These are phyloP conservation scores for Botrytis cinerea DNA, from an alignment of 2,329 filamentous ascomycete species.

Conservation along the genomic window DNA sequence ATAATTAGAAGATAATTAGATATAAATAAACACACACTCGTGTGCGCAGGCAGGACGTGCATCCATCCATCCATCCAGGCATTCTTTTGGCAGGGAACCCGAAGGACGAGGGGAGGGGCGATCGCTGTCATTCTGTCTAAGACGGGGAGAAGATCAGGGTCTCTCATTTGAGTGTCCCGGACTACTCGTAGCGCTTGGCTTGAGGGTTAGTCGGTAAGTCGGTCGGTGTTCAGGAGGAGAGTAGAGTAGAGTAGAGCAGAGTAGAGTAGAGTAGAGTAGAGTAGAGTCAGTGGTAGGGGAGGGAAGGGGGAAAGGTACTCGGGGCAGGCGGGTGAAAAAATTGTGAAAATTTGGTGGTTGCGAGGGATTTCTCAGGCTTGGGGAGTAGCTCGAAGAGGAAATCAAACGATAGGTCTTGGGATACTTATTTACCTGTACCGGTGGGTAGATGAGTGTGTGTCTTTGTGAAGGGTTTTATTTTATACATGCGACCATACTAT, in stretches of 20 bases:
- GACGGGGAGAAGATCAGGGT: background rate
- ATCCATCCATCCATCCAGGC: too few species aligned
- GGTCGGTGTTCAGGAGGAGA: background rate
- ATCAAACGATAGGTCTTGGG: background rate
- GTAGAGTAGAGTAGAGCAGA: too few species aligned
- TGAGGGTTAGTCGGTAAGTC: background rate
- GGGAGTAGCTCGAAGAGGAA: background rate
- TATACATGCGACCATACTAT: too few species aligned
- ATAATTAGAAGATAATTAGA: background rate
- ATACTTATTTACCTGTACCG: background rate
- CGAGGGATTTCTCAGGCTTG: background rate
- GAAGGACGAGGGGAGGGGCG: background rate
- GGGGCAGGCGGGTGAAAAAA: background rate
- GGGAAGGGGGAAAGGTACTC: background rate
- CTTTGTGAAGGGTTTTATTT: too few species aligned
- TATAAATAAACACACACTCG: background rate
- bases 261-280: too few species aligned
- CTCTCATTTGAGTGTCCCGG: background rate
- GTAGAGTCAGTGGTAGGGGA: background rate
- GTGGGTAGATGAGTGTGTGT: too few species aligned
- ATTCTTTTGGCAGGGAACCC: background rate
- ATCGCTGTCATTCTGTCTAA: background rate
- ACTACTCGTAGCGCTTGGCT: background rate
- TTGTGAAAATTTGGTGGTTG: background rate
- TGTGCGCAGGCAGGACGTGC: background rate